Conservation (phyloP, 1,284 basidiomycete species). For the Megacollybia platyphylla region DNA sequence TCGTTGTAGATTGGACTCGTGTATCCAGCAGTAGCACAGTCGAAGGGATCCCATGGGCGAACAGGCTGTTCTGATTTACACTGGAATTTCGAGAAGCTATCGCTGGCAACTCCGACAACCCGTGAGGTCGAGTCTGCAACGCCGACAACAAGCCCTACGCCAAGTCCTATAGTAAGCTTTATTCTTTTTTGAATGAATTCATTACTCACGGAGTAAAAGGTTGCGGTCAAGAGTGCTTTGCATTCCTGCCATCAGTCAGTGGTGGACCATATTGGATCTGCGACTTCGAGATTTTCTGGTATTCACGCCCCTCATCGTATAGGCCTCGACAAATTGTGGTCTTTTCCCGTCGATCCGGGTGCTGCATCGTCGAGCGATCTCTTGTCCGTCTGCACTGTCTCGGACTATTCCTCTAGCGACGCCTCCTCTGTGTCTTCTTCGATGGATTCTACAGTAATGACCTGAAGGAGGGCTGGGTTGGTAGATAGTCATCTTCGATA, state of each 20-base stretch:
- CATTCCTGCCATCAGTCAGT: background rate
- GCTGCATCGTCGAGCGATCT: no score
- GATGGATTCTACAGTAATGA: no score
- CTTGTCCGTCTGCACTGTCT: no score
- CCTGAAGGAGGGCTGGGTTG: no score
- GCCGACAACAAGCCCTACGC: background rate
- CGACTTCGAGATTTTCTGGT: background rate
- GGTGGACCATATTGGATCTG: background rate
- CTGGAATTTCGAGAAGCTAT: constrained; percentile 18
- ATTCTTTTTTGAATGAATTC: no score
- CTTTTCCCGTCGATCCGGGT: no score
- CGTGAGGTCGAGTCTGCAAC: background rate
- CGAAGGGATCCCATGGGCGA: constrained; percentile 18
- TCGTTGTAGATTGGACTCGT: constrained; percentile 13
- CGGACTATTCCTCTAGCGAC: no score
- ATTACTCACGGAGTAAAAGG: background rate
- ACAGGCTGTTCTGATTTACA: constrained; percentile 17
- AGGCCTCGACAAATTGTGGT: no score
- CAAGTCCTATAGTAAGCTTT: no score
- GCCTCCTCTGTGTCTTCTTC: no score
- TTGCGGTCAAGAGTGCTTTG: background rate
- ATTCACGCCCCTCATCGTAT: background rate
- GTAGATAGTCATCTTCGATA: no score
- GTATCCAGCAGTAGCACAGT: constrained; percentile 27
- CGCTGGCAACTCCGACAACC: background rate